Conservation (phyloP, 306 rosid genomes). For the Urtica urens region DNA sequence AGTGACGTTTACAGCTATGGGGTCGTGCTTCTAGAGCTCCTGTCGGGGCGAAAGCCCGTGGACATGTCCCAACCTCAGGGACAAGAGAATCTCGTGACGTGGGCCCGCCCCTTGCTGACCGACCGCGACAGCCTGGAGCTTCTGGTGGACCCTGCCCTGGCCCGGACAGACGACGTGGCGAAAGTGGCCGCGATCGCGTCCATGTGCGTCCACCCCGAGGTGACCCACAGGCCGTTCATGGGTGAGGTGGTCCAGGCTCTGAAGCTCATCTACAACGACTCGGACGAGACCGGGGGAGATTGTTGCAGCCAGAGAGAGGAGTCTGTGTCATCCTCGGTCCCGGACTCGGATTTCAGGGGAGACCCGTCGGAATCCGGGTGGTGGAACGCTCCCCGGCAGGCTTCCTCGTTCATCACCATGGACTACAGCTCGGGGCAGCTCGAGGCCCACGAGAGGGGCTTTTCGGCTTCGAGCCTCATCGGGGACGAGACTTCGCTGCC, state of each 20-base stretch:
- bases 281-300: slow-evolving; percentile 67
- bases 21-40: slow-evolving; percentile 93
- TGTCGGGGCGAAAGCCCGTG: slow-evolving; percentile 85
- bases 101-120: slow-evolving; percentile 76
- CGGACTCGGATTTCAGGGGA: slow-evolving; percentile 57
- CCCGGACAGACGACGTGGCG: slow-evolving; percentile 84
- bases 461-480: slow-evolving; percentile 56
- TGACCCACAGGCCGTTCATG: slow-evolving; percentile 82
- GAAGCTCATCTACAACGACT: slow-evolving; percentile 72
- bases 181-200: slow-evolving; percentile 93
- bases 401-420: slow-evolving; percentile 68
- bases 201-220: slow-evolving; percentile 83
- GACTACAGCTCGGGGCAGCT: slow-evolving; percentile 84
- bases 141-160: slow-evolving; percentile 72
- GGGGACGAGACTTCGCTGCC: slow-evolving; percentile 56
- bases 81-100: slow-evolving; percentile 75
- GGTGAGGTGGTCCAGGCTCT: slow-evolving; percentile 99
- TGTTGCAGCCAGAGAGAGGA: slow-evolving; percentile 49
- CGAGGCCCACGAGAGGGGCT: slow-evolving; percentile 54
- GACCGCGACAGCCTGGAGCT: slow-evolving; percentile 72
- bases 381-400: slow-evolving; percentile 61
- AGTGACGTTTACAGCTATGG: slow-evolving; percentile 97
- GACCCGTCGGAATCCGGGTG: slow-evolving; percentile 60
- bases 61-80: slow-evolving; percentile 83
- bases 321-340: slow-evolving; percentile 62